Percentiles rank a stretch among this genome's conserved stretches.
Evolutionary conservation across 2,329 filamentous ascomycete species (phyloP).

Genomic region (Fusarium verticillioides): DNA sequence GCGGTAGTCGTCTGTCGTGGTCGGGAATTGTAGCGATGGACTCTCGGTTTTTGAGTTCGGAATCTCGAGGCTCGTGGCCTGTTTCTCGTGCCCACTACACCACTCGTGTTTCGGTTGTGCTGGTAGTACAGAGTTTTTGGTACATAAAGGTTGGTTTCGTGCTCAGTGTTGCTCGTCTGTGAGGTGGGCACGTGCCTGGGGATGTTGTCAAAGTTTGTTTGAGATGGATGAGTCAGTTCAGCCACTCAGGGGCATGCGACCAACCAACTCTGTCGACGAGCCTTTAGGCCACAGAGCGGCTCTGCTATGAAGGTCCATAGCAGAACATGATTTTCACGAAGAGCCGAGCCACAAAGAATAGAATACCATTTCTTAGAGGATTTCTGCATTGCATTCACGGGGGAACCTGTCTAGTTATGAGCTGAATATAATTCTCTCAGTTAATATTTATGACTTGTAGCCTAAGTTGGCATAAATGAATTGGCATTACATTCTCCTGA

Average conservation of each 20-base stretch:
- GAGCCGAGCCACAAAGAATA: rapidly evolving
- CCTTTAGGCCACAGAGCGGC: background rate
- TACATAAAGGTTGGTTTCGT: background rate
- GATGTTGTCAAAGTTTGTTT: background rate
- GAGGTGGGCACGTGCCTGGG: background rate
- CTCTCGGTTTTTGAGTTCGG: background rate
- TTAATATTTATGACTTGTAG: rapidly evolving
- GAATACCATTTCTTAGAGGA: rapidly evolving
- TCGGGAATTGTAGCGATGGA: background rate
- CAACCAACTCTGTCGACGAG: background rate
- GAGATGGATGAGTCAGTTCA: rapidly evolving
- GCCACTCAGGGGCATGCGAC: rapidly evolving
- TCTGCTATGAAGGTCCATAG: rapidly evolving
- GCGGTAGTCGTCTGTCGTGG: background rate
- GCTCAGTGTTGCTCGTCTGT: background rate
- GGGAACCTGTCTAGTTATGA: no score
- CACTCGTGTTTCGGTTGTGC: background rate
- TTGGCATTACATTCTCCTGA: rapidly evolving
- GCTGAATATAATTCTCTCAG: no score
- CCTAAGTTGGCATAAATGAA: no score
- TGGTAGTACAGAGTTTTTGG: background rate
- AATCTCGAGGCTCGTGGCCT: background rate
- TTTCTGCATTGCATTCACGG: background rate
- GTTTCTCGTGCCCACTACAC: background rate
- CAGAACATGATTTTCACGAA: rapidly evolving